A percentile compares a stretch with the other conserved stretches of the same genome.
Conservation (phyloP, 2,329 filamentous ascomycete genomes). For the Calonectria multiphialidica region DNA sequence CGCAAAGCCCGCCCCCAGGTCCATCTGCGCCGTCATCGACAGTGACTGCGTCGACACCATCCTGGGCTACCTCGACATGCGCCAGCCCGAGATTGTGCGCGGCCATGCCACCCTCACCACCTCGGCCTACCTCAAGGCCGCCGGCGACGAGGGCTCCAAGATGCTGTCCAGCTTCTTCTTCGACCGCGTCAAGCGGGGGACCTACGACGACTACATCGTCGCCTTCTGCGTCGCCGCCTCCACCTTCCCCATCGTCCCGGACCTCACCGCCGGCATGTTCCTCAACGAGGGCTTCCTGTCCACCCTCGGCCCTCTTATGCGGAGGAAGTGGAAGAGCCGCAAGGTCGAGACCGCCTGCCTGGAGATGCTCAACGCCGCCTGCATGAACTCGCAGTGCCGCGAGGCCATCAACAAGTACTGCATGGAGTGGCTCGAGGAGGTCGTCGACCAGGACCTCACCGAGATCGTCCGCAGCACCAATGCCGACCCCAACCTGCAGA, state of each 20-base stretch:
- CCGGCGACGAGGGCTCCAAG: constrained; percentile 76
- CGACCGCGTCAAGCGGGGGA: constrained; percentile 76
- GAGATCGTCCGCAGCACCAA: constrained; percentile 62
- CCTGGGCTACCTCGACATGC: constrained; percentile 87
- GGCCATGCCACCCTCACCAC: constrained; percentile 86
- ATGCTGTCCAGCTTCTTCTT: constrained; percentile 82
- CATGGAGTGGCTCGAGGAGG: constrained; percentile 86
- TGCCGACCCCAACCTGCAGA: constrained; percentile 69
- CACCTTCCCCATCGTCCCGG: constrained; percentile 87
- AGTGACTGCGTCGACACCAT: constrained; percentile 85
- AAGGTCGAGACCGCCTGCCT: constrained; percentile 89
- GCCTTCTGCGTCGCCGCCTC: constrained; percentile 93
- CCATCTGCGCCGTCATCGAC: constrained; percentile 75
- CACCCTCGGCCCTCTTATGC: constrained; percentile 81
- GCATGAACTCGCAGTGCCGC: constrained; percentile 85
- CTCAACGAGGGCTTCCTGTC: constrained; percentile 89
- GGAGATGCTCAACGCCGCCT: constrained; percentile 92
- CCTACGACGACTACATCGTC: constrained; percentile 88
- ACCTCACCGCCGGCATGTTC: constrained; percentile 82
- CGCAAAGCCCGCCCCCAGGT: constrained; percentile 57
- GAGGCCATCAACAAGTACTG: constrained; percentile 89
- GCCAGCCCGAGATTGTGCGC: constrained; percentile 78
- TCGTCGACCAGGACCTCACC: constrained; percentile 79
- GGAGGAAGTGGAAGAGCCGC: constrained; percentile 84
- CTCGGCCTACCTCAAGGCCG: constrained; percentile 85